Evolutionary conservation across 2,329 filamentous ascomycete species (phyloP), one percentile per base, ranked within the genome.

Genomic region (Botrytis squamosa): DNA sequence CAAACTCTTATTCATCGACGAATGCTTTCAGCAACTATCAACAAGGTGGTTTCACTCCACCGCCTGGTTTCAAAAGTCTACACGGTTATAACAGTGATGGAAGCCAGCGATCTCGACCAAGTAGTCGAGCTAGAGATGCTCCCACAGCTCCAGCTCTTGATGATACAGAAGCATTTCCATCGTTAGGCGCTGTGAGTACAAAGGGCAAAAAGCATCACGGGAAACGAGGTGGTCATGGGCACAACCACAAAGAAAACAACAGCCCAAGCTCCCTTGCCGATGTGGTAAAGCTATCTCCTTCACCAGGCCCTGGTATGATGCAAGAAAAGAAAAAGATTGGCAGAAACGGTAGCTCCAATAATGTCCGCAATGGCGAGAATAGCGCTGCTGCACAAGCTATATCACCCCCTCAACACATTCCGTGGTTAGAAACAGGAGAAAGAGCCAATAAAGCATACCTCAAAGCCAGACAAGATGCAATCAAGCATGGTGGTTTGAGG

Each of bases 141-240:
- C 89, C 90, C 46, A 86, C 89, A 38, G 92, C 93, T 22, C 92
- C 92, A 44, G 90, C 93, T 33, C 91, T 97, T 38, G 95, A 98
- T 81, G 96, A 99, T 80, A 95, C 93, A 33, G 96, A 99, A 80
- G 96, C 95, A 0, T 99, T 99, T 79, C 96, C 96, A 12, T 93
- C 92, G 14, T 87, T 99, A 4, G 93, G 94, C 9, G 93, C 94
- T 52, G 92, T 89, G 42, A 86, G 89, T 69, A 85, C 87, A 40
- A 96, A 96, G 82, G 89, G 90, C 70, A 98, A 98, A 84, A 97
- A 97, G 80, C 93, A 97, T 81, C 94, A 97, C 81, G 95, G 94
- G 52, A 98, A 97, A 83, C 90, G 95, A 74, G 93, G 93, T 65
- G 92, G 93, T 0, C 93, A 97, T 81, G 91, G 91, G 18, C 91